Percentiles rank a stretch among this genome's conserved stretches.
phyloP scores from a whole-genome alignment of 2,329 filamentous ascomycete genomes.

The Chrysosporium keratinophilum region DNA sequence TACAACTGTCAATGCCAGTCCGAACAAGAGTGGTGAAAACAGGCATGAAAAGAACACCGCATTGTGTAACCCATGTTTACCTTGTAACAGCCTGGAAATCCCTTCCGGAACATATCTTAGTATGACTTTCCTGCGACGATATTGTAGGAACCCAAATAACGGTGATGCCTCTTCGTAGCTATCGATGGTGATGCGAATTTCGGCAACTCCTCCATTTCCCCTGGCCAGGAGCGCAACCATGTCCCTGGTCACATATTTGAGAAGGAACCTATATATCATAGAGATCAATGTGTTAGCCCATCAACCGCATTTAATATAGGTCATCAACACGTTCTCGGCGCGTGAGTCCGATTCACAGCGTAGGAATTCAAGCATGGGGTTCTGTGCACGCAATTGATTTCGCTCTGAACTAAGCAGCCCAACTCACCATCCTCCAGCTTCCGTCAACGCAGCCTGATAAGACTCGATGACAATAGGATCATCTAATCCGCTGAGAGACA shows the following conservation, averaged over 20 bases:
- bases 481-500: slow-evolving; percentile 96
- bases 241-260: slow-evolving; percentile 84
- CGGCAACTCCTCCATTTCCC: slow-evolving; percentile 71
- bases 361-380: not conserved
- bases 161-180: slow-evolving; percentile 76
- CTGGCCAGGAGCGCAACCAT: slow-evolving; percentile 67
- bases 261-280: slow-evolving; percentile 62
- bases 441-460: slow-evolving; percentile 65
- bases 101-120: slow-evolving; percentile 88
- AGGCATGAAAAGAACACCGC: not conserved
- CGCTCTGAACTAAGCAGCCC: not conserved
- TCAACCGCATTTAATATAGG: not conserved
- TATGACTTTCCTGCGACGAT: slow-evolving; percentile 78
- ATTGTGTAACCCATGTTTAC: slow-evolving; percentile 39
- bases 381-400: not conserved
- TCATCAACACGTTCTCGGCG: not conserved
- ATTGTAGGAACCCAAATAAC: slow-evolving; percentile 83
- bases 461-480: slow-evolving; percentile 69
- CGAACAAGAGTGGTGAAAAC: not conserved
- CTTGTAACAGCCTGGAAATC: slow-evolving; percentile 84
- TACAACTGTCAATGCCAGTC: slow-evolving; percentile 13
- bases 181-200: slow-evolving; percentile 68
- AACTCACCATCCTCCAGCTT: slow-evolving; percentile 88
- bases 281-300: slow-evolving; percentile 15
- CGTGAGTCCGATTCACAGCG: not conserved